phyloP scores from a whole-genome alignment of 2,329 filamentous ascomycete genomes.

The Hymenoscyphus infarciens region DNA sequence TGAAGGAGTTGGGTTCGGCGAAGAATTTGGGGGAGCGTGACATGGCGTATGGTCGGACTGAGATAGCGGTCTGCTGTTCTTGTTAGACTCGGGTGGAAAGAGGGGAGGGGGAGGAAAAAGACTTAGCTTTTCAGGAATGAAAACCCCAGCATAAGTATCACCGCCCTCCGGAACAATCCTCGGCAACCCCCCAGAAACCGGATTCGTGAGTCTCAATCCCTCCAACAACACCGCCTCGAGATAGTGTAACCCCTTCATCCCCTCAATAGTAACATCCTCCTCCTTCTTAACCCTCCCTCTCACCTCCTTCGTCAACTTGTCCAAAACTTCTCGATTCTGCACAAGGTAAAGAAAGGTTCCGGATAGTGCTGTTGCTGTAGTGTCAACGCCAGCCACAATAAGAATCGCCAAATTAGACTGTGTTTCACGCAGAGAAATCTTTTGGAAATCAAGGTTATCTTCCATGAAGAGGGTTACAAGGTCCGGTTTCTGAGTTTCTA shows the following conservation, averaged over 20 bases:
- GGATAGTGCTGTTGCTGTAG: slow-evolving; percentile 32
- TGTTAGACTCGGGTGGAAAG: no score
- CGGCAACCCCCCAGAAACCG: slow-evolving; percentile 34
- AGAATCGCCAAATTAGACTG: slow-evolving; percentile 15
- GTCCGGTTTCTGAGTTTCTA: background rate
- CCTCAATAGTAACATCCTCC: slow-evolving; percentile 4
- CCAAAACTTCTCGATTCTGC: slow-evolving; percentile 37
- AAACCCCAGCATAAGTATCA: slow-evolving; percentile 12
- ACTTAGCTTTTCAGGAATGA: slow-evolving; percentile 11
- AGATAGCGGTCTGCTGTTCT: no score
- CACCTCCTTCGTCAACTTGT: slow-evolving; percentile 41
- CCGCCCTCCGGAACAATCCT: slow-evolving; percentile 21
- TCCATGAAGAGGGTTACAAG: slow-evolving; percentile 6
- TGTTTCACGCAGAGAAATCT: slow-evolving; percentile 31
- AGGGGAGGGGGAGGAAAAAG: background rate
- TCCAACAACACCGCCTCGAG: slow-evolving; percentile 49
- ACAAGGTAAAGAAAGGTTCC: slow-evolving; percentile 49
- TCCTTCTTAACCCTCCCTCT: slow-evolving; percentile 37
- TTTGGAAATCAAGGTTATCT: slow-evolving; percentile 36
- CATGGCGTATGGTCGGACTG: background rate
- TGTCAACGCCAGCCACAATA: slow-evolving; percentile 33
- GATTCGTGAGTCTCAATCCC: slow-evolving; percentile 44
- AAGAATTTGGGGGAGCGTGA: background rate
- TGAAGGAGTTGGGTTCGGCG: background rate
- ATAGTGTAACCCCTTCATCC: slow-evolving; percentile 32